phyloP scores from a whole-genome alignment of 345 rosid species.

The Salix brachista region DNA sequence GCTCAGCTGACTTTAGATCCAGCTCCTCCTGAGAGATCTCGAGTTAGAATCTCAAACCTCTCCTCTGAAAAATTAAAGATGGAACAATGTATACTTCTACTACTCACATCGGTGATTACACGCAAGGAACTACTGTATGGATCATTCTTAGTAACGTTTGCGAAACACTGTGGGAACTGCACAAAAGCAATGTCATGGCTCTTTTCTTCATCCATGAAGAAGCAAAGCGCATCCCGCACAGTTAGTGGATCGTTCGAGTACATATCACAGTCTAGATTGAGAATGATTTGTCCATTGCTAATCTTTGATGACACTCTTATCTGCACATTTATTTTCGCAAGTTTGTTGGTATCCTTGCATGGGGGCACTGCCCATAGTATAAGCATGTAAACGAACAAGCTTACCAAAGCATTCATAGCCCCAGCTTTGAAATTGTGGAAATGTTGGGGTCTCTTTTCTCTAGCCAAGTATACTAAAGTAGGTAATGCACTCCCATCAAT shows the following conservation, averaged over 20 bases:
- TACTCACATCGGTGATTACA: slow-evolving; percentile 27
- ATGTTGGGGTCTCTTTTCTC: slow-evolving; percentile 41
- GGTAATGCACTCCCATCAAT: slow-evolving; percentile 37
- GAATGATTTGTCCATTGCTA: slow-evolving; percentile 39
- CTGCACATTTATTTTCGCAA: slow-evolving; percentile 13
- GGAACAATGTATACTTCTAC: not conserved
- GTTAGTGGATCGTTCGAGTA: slow-evolving; percentile 41
- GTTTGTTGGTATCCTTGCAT: not conserved
- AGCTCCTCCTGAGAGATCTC: too few relatives aligned
- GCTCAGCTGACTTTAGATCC: too few relatives aligned
- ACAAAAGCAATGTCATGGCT: slow-evolving; percentile 64
- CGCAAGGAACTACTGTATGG: slow-evolving; percentile 29
- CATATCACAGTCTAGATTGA: slow-evolving; percentile 52
- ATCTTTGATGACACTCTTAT: slow-evolving; percentile 48
- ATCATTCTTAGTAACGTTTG: slow-evolving; percentile 56
- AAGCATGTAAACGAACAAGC: not conserved
- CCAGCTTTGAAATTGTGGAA: slow-evolving; percentile 54
- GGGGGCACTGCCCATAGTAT: not conserved
- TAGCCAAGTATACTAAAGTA: slow-evolving; percentile 38
- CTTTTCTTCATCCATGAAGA: slow-evolving; percentile 67
- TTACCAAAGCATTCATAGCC: slow-evolving; percentile 51
- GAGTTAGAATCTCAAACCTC: too few relatives aligned
- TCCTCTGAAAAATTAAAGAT: not conserved
- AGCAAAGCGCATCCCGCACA: slow-evolving; percentile 45
- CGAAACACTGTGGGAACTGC: slow-evolving; percentile 57